These are phyloP conservation scores for Pseudogymnoascus sp. DNA, from an alignment of 2,329 filamentous ascomycete species.

Conservation along the genomic window DNA sequence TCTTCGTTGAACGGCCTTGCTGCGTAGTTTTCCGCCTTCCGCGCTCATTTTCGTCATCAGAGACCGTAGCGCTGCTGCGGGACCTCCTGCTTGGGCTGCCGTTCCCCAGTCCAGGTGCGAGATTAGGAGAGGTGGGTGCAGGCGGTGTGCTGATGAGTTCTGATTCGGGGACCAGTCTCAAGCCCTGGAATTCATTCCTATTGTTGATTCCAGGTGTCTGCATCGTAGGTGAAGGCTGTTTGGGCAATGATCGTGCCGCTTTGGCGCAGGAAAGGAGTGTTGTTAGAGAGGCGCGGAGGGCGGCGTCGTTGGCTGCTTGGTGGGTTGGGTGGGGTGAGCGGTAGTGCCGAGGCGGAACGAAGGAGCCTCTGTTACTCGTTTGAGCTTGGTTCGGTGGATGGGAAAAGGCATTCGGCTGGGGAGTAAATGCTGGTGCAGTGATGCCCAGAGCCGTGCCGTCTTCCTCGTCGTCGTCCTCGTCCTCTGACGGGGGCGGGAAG, in stretches of 20 bases:
- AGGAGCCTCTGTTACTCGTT: constrained; percentile 26
- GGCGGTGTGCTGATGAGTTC: constrained; percentile 43
- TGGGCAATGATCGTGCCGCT: constrained; percentile 75
- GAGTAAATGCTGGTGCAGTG: constrained; percentile 56
- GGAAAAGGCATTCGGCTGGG: constrained; percentile 87
- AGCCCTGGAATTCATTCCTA: constrained; percentile 45
- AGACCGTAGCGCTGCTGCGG: not conserved
- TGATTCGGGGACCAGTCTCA: constrained; percentile 55
- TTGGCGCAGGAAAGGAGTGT: constrained; percentile 93
- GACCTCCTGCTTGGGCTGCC: constrained; percentile 27
- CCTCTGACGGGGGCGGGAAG: constrained; percentile 24
- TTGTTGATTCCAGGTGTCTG: constrained; percentile 9
- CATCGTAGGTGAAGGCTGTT: constrained; percentile 35
- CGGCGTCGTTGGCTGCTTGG: constrained; percentile 87
- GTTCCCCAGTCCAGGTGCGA: constrained; percentile 33
- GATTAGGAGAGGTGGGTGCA: constrained; percentile 24
- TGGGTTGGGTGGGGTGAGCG: constrained; percentile 42
- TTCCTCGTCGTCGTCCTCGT: constrained; percentile 59
- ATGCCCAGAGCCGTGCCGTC: constrained; percentile 72
- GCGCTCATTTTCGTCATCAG: not conserved
- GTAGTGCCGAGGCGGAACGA: constrained; percentile 31
- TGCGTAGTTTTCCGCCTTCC: constrained; percentile 1
- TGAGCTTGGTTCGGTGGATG: constrained; percentile 60
- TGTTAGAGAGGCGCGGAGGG: constrained; percentile 84
- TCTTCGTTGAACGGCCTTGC: constrained; percentile 37